phyloP scores from a whole-genome alignment of 345 rosid species.

The Salix caprea region DNA sequence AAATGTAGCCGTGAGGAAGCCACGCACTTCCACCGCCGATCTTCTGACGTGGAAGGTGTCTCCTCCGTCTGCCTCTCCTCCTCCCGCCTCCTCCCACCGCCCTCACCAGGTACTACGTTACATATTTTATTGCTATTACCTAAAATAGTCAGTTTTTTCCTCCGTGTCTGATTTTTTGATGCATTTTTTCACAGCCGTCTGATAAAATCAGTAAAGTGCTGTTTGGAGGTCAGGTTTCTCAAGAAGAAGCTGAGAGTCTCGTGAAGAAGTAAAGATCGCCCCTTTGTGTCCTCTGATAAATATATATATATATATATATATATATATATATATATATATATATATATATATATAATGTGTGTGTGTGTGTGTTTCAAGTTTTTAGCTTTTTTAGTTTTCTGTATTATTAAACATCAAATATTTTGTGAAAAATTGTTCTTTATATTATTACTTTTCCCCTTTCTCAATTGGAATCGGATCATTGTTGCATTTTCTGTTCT shows the following conservation, averaged over 20 bases:
- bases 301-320: too few relatives aligned
- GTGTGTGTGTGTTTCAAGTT: neutral
- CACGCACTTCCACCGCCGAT: constrained; percentile 83
- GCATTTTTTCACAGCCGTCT: constrained; percentile 56
- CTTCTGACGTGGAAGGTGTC: constrained; percentile 81
- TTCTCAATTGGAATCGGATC: constrained; percentile 16
- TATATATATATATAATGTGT: too few relatives aligned
- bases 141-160: neutral
- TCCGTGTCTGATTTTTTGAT: neutral
- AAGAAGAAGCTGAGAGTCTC: constrained; percentile 79
- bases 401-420: neutral
- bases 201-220: constrained; percentile 93
- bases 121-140: neutral
- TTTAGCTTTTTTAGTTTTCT: neutral
- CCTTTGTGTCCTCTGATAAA: neutral
- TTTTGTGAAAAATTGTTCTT: neutral
- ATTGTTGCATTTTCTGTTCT: neutral
- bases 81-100: constrained; percentile 51
- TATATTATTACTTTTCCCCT: neutral
- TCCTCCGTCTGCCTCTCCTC: constrained; percentile 43
- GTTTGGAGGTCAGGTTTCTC: constrained; percentile 96
- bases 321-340: neutral
- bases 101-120: constrained; percentile 56
- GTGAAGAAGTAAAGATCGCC: constrained; percentile 71
- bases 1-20: constrained; percentile 67